Conservation (phyloP, 495 filamentous ascomycete species). For the Massariosphaeria phaeospora region DNA sequence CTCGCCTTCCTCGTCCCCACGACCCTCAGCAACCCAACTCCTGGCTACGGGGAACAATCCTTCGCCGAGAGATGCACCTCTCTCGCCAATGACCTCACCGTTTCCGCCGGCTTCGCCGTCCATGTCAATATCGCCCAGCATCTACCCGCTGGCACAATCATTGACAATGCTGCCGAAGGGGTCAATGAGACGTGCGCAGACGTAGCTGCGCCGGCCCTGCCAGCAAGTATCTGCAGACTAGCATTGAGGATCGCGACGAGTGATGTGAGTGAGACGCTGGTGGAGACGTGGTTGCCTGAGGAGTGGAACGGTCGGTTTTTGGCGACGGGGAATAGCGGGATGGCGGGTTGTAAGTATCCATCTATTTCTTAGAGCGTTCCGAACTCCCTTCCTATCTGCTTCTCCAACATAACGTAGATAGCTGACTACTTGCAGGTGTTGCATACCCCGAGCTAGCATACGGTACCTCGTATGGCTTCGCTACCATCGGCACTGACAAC, state of each 20-base stretch:
- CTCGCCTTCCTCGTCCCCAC: no score
- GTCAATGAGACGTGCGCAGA: conserved; percentile 2
- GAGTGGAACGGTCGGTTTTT: conserved; percentile 11
- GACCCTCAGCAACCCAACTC: no score
- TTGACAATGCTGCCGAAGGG: conserved; percentile 7
- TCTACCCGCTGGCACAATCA: not conserved
- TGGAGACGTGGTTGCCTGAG: conserved; percentile 18
- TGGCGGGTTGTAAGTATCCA: conserved; percentile 8
- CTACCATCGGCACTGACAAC: not conserved
- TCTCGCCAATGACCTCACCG: no score
- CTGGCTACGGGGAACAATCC: no score
- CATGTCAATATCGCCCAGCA: conserved; percentile 6
- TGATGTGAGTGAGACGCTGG: not conserved
- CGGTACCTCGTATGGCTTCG: conserved; percentile 2
- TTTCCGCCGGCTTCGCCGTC: no score
- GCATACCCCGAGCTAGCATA: conserved; percentile 9
- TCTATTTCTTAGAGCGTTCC: not conserved
- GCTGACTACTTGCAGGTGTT: conserved; percentile 2
- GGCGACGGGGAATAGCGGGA: conserved; percentile 4
- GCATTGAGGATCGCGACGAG: not conserved
- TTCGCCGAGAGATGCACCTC: no score
- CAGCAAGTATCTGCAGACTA: conserved; percentile 2
- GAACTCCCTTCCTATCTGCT: not conserved
- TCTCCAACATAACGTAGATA: not conserved
- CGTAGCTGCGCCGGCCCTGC: not conserved